Base-by-base conservation (phyloP, 2,329 filamentous ascomycete genomes). In the Dendrostoma leiphaemia region DNA sequence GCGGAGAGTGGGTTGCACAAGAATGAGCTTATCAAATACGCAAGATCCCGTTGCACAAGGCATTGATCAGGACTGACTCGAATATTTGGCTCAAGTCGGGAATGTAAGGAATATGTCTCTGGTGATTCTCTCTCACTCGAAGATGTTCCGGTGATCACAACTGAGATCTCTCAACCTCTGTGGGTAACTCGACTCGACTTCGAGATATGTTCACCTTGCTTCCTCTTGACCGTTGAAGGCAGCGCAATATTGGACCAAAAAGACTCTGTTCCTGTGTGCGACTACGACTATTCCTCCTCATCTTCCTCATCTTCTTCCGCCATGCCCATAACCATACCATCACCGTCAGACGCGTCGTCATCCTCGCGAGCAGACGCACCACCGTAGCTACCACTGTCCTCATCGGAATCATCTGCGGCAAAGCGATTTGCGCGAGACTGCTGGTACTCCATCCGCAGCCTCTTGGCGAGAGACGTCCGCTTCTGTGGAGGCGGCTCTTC, bases 391-490 rank as follows among this genome's bases (percentile, higher is more conserved):
- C 26, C 34, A 12, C 38, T 23, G 15, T 51, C 45, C 19, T 48
- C 56, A 19, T 44, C 49, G 13, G 50, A 56, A 35, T 32, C 41
- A n/a, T 34, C 35, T 12, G 24, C 13, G 7, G 28, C 46, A 7
- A 17, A 9, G 21, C 26, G 28, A 7, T 34, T 46, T 19, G 45
- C 13, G 7, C 31, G 53, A 23, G 35, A 23, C n/a, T 45, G 45
- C 7, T 19, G 45, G 21, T 48, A 31, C 44, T 58, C 56, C 48
- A 55, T 45, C 13, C 26, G 32, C 15, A 58, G 46, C 19, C 49
- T 45, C 34, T 50, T 43, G 6, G 49, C 53, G 8, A 58, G 56
- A 4, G 56, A 58, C n/a, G 50, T 17, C 5, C 49, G 38, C 24
- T 48, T 55, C 4, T 53, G 35, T 13, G 53, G 53, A 3, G 53